Evolutionary conservation across 257 asterid species (phyloP).

Genomic region (Petunia axillaris): DNA sequence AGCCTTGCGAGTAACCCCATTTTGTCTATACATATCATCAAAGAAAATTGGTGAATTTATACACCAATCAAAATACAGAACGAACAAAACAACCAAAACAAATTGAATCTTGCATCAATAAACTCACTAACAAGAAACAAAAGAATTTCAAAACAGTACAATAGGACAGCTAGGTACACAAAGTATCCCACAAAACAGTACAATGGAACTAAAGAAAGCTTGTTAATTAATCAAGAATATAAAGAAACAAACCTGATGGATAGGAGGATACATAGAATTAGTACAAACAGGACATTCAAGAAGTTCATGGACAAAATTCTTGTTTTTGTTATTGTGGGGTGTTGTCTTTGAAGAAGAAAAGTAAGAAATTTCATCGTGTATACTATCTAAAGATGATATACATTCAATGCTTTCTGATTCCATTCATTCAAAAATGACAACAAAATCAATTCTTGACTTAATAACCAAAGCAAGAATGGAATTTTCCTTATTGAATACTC

Average conservation of each 20-base stretch:
- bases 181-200: too few species aligned
- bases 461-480: not conserved
- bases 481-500: not conserved
- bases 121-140: constrained; percentile 16
- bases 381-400: constrained; percentile 42
- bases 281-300: constrained; percentile 59
- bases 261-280: constrained; percentile 59
- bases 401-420: constrained; percentile 50
- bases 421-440: constrained; percentile 28
- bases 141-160: too few species aligned
- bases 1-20: not conserved
- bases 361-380: constrained; percentile 45
- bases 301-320: constrained; percentile 47
- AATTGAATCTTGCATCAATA: constrained; percentile 21
- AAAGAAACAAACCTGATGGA: constrained; percentile 44
- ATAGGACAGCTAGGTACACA: too few species aligned
- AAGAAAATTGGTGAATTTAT: not conserved
- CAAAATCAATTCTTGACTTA: not conserved
- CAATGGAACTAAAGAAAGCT: too few species aligned
- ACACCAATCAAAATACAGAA: not conserved
- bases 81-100: not conserved
- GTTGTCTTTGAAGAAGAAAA: constrained; percentile 38
- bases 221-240: not conserved
- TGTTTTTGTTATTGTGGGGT: constrained; percentile 21
- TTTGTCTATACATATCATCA: not conserved